Conservation (phyloP, 1,284 basidiomycete species). For the Tremellales sp. region DNA sequence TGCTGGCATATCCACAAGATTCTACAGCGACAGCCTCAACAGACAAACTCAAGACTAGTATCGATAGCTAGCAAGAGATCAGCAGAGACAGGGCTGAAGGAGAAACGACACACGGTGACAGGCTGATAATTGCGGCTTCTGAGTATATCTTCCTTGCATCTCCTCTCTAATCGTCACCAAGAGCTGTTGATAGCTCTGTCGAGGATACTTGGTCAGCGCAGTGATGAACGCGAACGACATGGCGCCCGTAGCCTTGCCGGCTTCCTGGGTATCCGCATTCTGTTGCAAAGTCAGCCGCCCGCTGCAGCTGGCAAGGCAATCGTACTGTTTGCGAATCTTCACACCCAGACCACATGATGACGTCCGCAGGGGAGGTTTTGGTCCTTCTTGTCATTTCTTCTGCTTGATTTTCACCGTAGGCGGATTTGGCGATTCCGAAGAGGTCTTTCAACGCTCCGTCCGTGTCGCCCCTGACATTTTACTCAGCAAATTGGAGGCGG, state of each 20-base stretch:
- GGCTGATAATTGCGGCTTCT: constrained; percentile 68
- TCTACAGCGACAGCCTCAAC: too few species aligned
- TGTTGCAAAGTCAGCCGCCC: constrained; percentile 4
- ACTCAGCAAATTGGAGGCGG: background rate
- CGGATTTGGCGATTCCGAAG: constrained; percentile 44
- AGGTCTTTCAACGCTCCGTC: constrained; percentile 58
- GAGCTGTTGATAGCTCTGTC: constrained; percentile 76
- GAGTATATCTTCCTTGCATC: constrained; percentile 62
- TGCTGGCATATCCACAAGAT: too few species aligned
- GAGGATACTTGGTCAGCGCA: constrained; percentile 59
- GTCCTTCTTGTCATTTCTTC: constrained; percentile 62
- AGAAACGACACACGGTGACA: constrained; percentile 33
- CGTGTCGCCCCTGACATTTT: constrained; percentile 61
- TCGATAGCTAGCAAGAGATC: constrained; percentile 12
- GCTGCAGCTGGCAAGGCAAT: background rate
- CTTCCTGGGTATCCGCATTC: constrained; percentile 74
- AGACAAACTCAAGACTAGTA: constrained; percentile 15
- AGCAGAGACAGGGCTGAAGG: background rate
- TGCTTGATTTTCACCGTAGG: constrained; percentile 55
- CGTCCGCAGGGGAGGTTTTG: constrained; percentile 71
- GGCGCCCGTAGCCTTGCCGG: constrained; percentile 76
- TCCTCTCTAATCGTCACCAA: constrained; percentile 62
- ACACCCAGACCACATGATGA: constrained; percentile 72
- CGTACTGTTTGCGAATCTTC: constrained; percentile 82
- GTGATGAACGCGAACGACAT: constrained; percentile 72